Conservation (phyloP, 106 monocot species). For the Allium sativum region DNA sequence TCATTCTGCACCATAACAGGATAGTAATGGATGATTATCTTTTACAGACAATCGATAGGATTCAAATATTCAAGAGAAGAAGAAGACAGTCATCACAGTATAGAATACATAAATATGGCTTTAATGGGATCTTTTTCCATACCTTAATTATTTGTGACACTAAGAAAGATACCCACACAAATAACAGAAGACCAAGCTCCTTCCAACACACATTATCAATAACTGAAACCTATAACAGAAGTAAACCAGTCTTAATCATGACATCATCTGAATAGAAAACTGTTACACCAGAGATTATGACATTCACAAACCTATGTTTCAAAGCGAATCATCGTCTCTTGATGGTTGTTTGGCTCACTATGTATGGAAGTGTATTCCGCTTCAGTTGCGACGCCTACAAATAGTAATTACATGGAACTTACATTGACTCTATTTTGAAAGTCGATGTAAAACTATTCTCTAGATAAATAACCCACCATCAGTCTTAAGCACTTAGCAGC, state of each 20-base stretch:
- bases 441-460: background rate
- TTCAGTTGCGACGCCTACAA: slow-evolving; percentile 11
- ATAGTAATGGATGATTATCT: no score
- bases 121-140: background rate
- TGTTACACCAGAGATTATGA: background rate
- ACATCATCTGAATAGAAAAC: background rate
- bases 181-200: slow-evolving; percentile 64
- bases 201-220: slow-evolving; percentile 60
- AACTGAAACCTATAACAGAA: slow-evolving; percentile 30
- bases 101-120: background rate
- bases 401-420: background rate
- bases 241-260: background rate
- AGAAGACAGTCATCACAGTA: slow-evolving; percentile 4
- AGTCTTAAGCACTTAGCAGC: slow-evolving; percentile 17
- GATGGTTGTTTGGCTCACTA: slow-evolving; percentile 22
- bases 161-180: slow-evolving; percentile 70
- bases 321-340: slow-evolving; percentile 10
- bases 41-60: no score
- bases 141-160: slow-evolving; percentile 50
- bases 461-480: slow-evolving; percentile 23
- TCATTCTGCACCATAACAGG: no score
- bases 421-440: background rate
- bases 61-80: background rate
- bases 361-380: slow-evolving; percentile 49
- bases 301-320: slow-evolving; percentile 27